phyloP scores from a whole-genome alignment of 1,139 yeast species.

The Hanseniaspora uvarum region DNA sequence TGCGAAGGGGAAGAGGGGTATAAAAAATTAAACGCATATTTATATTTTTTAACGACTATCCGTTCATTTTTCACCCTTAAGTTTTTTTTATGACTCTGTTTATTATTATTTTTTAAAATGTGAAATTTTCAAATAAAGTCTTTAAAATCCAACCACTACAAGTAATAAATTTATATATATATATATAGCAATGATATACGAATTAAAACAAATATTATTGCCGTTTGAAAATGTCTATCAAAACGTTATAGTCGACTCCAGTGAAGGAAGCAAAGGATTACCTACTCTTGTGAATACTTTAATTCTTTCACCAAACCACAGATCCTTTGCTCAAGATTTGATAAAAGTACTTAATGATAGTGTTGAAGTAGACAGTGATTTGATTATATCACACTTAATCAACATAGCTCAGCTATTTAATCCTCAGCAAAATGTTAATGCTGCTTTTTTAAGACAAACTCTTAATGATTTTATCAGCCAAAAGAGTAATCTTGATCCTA shows the following conservation, averaged over 20 bases:
- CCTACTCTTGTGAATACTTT: constrained; percentile 11
- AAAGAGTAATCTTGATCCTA: constrained; percentile 49
- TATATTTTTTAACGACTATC: no score
- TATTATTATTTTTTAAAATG: no score
- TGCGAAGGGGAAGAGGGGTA: no score
- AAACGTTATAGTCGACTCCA: constrained; percentile 6
- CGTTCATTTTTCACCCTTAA: neutral
- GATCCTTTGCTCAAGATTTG: constrained; percentile 1
- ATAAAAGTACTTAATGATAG: neutral
- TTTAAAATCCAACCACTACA: neutral
- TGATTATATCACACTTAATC: neutral
- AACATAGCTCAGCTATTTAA: constrained; percentile 7
- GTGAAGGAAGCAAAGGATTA: constrained; percentile 11
- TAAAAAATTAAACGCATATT: no score
- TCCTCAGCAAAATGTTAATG: constrained; percentile 6
- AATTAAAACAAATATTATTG: constrained; percentile 2
- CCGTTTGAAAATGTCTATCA: constrained; percentile 14
- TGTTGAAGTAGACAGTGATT: constrained; percentile 5
- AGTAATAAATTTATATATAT: neutral
- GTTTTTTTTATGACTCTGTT: no score
- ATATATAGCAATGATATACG: neutral
- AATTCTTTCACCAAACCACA: constrained; percentile 4
- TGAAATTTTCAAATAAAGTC: no score
- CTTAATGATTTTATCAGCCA: constrained; percentile 2
- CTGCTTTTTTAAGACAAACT: constrained; percentile 2